These are phyloP conservation scores for Termitomyces sp. DNA, from an alignment of 768 basidiomycete genomes.

Conservation along the genomic window DNA sequence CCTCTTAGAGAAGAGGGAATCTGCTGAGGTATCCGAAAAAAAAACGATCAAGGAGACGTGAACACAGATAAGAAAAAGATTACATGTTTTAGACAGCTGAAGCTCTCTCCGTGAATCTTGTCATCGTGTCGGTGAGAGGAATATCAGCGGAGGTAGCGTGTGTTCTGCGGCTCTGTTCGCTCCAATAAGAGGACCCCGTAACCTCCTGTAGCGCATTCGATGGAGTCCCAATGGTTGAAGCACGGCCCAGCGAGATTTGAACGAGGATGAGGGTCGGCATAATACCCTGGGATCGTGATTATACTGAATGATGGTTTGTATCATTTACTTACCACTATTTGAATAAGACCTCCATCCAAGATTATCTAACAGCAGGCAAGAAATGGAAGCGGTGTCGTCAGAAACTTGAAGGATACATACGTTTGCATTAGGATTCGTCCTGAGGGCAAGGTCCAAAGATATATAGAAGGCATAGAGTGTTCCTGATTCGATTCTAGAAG, in stretches of 20 bases:
- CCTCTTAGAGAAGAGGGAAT: background rate
- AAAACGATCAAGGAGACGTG: background rate
- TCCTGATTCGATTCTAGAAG: conserved; percentile 32
- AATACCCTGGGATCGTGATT: conserved; percentile 10
- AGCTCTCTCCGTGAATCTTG: background rate
- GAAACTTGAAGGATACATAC: conserved; percentile 15
- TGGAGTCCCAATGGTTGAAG: conserved; percentile 3
- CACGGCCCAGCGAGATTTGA: conserved; percentile 6
- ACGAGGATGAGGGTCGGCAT: conserved; percentile 17
- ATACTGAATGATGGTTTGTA: background rate
- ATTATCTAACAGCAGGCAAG: conserved; percentile 7
- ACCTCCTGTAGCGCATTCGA: background rate
- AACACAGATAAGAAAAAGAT: background rate
- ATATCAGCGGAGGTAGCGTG: background rate
- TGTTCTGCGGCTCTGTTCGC: conserved; percentile 1
- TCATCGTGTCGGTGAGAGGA: background rate
- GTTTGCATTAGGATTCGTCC: conserved; percentile 17
- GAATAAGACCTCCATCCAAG: conserved; percentile 14
- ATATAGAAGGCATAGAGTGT: conserved; percentile 31
- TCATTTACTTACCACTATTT: conserved; percentile 13
- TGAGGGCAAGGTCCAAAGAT: conserved; percentile 22
- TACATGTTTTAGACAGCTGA: background rate
- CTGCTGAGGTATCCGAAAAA: background rate
- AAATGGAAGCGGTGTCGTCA: conserved; percentile 5
- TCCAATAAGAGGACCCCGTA: conserved; percentile 1